Conservation (phyloP, 1,284 basidiomycete species). For the Anthracocystis walkeri region DNA sequence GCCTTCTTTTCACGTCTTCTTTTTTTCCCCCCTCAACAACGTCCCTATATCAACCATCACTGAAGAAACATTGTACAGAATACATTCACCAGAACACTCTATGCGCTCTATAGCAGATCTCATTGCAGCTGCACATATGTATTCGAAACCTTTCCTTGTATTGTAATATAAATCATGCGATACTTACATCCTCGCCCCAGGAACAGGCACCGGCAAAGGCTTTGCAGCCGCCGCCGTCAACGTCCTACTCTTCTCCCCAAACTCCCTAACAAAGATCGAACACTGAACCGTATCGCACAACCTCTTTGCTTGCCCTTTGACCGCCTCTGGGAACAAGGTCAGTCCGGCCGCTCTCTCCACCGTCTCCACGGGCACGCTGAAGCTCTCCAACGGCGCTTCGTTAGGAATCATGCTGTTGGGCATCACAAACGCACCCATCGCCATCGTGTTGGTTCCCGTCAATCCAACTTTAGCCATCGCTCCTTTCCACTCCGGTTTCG, state of each 20-base stretch:
- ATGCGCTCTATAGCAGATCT: too few relatives aligned
- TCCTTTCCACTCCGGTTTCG: conserved; percentile 32
- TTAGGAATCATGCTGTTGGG: conserved; percentile 68
- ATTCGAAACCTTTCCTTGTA: neutral
- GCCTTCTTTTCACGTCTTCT: neutral
- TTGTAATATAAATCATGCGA: too few relatives aligned
- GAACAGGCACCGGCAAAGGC: conserved; percentile 16
- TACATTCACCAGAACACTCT: too few relatives aligned
- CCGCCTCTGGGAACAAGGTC: conserved; percentile 83
- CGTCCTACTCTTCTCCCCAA: conserved; percentile 49
- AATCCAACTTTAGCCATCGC: conserved; percentile 28
- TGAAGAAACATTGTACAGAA: neutral
- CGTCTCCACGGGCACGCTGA: conserved; percentile 76
- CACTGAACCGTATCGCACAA: conserved; percentile 76
- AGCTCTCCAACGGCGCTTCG: conserved; percentile 60
- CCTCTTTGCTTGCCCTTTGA: conserved; percentile 84
- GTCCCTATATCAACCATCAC: too few relatives aligned
- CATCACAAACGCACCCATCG: conserved; percentile 65
- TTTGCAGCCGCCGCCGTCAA: conserved; percentile 24
- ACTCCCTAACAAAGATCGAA: conserved; percentile 63
- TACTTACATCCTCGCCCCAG: conserved; percentile 15
- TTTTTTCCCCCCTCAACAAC: neutral
- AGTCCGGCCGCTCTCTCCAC: conserved; percentile 93
- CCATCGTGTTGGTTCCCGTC: conserved; percentile 20
- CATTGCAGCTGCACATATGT: neutral